Evolutionary conservation across 352 stramenopile species (phyloP).

Genomic region (Globisporangium spiculum): DNA sequence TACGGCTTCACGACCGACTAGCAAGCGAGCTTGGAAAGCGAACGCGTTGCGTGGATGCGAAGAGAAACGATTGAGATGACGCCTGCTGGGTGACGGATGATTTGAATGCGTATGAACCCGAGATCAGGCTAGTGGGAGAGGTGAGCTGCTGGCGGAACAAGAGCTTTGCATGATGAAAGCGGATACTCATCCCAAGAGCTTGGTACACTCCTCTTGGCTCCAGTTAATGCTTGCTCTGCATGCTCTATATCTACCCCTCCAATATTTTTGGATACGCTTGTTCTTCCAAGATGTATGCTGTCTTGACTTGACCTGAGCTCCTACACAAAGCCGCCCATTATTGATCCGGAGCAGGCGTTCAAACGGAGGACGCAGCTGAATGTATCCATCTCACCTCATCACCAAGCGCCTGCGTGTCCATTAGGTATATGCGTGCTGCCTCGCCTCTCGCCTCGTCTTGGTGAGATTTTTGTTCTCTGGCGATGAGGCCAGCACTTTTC

Average conservation of each 20-base stretch:
- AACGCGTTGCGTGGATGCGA: background rate
- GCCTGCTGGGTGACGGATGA: too few species aligned
- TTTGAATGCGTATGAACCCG: too few species aligned
- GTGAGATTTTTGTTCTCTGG: background rate
- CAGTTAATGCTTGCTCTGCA: too few species aligned
- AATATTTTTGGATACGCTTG: too few species aligned
- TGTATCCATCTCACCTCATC: background rate
- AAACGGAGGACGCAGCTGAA: background rate
- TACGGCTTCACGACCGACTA: constrained; percentile 12
- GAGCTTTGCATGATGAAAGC: too few species aligned
- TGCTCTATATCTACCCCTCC: too few species aligned
- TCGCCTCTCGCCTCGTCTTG: background rate
- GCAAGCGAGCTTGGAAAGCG: background rate
- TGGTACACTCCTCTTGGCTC: too few species aligned
- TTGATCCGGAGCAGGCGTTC: background rate
- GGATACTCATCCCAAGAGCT: too few species aligned
- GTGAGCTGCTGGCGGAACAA: too few species aligned
- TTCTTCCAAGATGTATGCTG: background rate
- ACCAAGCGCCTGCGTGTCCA: background rate
- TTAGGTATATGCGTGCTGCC: background rate
- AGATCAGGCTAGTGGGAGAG: too few species aligned
- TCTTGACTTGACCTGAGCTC: background rate
- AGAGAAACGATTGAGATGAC: background rate
- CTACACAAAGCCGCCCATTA: background rate
- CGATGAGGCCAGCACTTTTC: background rate